A percentile compares a stretch with the other conserved stretches of the same genome.
These are phyloP conservation scores for Ramalina peruviana DNA, from an alignment of 495 filamentous ascomycete species.

Conservation along the genomic window DNA sequence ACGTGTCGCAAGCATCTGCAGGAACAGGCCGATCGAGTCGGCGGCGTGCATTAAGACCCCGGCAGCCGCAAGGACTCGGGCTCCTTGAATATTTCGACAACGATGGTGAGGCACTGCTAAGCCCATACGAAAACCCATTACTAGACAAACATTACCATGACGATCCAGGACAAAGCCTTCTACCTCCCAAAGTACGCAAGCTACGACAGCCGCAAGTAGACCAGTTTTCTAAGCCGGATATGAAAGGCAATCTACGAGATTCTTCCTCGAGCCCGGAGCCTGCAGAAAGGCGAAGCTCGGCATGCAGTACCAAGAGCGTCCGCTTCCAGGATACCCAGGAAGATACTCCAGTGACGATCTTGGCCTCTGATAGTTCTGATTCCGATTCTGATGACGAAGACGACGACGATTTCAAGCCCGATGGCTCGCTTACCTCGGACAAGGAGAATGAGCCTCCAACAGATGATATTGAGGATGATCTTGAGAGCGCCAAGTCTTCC, in stretches of 20 bases:
- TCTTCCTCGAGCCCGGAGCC: constrained; percentile 6
- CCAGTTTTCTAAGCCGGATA: neutral
- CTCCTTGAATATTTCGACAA: constrained; percentile 19
- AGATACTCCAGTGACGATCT: constrained; percentile 16
- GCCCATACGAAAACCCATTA: constrained; percentile 20
- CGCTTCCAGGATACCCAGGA: constrained; percentile 17
- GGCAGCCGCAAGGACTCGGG: constrained; percentile 2
- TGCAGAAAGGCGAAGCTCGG: constrained; percentile 4
- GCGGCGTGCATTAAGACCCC: neutral
- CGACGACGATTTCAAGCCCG: constrained; percentile 13
- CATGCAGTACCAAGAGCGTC: constrained; percentile 13
- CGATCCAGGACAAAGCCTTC: constrained; percentile 6
- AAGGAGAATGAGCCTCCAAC: constrained; percentile 16
- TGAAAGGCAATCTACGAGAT: neutral
- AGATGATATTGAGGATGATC: neutral
- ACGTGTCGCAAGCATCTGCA: constrained; percentile 4
- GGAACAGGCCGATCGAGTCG: neutral
- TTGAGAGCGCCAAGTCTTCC: constrained; percentile 8
- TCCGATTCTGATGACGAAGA: constrained; percentile 21
- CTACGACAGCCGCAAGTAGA: neutral
- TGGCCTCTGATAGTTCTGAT: constrained; percentile 21
- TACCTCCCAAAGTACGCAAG: neutral
- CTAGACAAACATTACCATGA: constrained; percentile 11
- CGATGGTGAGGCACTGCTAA: constrained; percentile 18
- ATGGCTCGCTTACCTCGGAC: constrained; percentile 12